phyloP scores from a whole-genome alignment of 2,329 filamentous ascomycete genomes.

The Penicillium sp. region DNA sequence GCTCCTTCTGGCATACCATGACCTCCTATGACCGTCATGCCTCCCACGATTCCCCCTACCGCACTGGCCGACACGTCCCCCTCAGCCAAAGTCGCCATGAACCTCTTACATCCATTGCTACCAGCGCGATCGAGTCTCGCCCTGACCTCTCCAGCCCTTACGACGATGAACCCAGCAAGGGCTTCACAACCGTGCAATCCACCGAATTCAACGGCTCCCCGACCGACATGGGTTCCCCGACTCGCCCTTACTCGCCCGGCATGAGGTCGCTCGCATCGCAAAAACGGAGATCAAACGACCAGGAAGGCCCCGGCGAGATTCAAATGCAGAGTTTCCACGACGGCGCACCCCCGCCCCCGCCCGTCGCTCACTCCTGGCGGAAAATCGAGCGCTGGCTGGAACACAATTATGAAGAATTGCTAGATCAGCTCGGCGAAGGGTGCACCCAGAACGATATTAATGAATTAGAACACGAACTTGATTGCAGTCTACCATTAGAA shows the following conservation, averaged over 20 bases:
- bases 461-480: constrained; percentile 92
- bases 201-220: constrained; percentile 66
- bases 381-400: constrained; percentile 94
- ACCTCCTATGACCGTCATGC: constrained; percentile 82
- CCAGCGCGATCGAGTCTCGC: constrained; percentile 82
- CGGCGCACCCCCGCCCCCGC: constrained; percentile 85
- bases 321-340: constrained; percentile 96
- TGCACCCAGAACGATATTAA: constrained; percentile 94
- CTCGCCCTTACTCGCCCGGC: constrained; percentile 84
- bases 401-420: constrained; percentile 92
- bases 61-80: constrained; percentile 86
- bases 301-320: constrained; percentile 79
- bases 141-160: constrained; percentile 81
- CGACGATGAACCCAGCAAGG: constrained; percentile 68
- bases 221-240: constrained; percentile 59
- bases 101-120: constrained; percentile 84
- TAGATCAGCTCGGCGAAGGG: constrained; percentile 88
- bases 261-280: constrained; percentile 77
- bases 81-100: constrained; percentile 80
- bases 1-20: constrained; percentile 94
- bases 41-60: constrained; percentile 88
- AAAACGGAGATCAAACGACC: constrained; percentile 62
- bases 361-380: constrained; percentile 86
- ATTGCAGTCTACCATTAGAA: constrained; percentile 91
- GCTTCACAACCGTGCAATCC: constrained; percentile 59